Evolutionary conservation across 2,329 filamentous ascomycete species (phyloP), one percentile per base, ranked within the genome.

Genomic region (Septoria linicola): DNA sequence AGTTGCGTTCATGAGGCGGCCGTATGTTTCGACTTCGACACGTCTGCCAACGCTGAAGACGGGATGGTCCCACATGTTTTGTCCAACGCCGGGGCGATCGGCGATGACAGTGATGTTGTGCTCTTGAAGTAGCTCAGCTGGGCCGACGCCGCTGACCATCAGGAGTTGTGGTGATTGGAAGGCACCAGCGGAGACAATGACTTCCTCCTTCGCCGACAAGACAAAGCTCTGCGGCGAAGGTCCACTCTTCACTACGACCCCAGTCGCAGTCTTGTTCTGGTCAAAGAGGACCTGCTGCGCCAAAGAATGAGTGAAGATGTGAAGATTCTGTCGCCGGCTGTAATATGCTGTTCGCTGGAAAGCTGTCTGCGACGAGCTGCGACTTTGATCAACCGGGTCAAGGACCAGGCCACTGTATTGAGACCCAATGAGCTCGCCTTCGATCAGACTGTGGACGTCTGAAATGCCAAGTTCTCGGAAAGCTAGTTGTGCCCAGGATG

Each of bases 51-150:
- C 31, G 16, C 20, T 19, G 17, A 20, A 8, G 11, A 19, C 6
- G 20, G 17, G 69, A 39, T 83, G 81, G 61, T 87, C 83, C 51
- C 82, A 72, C 3, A 87, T 72, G 67, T 86, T 82, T 53, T 78
- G 77, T 5, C 84, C 84, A 2, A 87, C 82, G 36, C 83, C 80
- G 1, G 79, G 77, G 1, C 81, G 78, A 51, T 84, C 74, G 8
- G 76, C 72, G n/a, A 83, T 58, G 0, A 80, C 68, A 1, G 73
- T 62, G 55, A 86, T 85, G 17, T 71, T 68, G 60, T 79, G 75
- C 49, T 73, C 70, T n/a, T 72, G 54, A 2, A 87, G 74, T 57
- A 82, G 76, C 0, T 70, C 63, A 7, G 67, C 61, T 0, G 81
- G 80, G 0, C 83, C 83, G 31, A 87, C 76, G 14, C 84, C 84